Evolutionary conservation across 176 grass and related monocot species (phyloP).

Genomic region (Cymbopogon citratus): DNA sequence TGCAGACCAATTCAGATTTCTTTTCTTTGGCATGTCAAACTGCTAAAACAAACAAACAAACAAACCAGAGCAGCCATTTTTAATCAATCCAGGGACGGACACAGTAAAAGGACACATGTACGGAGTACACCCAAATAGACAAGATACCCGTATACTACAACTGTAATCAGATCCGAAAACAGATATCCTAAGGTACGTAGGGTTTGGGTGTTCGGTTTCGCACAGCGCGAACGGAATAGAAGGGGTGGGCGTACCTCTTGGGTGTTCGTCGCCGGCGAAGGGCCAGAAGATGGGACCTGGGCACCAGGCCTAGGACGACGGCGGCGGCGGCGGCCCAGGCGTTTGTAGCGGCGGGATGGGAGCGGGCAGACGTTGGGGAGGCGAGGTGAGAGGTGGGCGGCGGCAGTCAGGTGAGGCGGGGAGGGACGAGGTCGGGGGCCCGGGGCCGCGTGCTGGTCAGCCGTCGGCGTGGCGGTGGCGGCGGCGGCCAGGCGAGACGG

Average conservation of each 20-base stretch:
- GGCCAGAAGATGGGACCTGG: neutral
- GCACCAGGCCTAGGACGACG: neutral
- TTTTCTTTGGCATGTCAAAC: neutral
- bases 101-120: neutral
- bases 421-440: neutral
- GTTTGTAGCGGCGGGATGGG: neutral
- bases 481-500: no score
- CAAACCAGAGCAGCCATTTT: neutral
- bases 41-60: neutral
- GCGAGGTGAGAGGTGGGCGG: neutral
- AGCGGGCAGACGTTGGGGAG: neutral
- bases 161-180: neutral
- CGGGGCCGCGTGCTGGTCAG: neutral
- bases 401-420: neutral
- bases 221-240: neutral
- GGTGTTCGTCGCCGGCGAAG: neutral
- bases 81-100: neutral
- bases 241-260: neutral
- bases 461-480: neutral
- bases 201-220: neutral
- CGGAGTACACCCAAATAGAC: neutral
- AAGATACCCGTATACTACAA: neutral
- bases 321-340: neutral
- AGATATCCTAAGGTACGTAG: neutral
- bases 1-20: neutral